These are phyloP conservation scores for Trypanosoma melophagium DNA, from an alignment of 208 protist species.

Conservation along the genomic window DNA sequence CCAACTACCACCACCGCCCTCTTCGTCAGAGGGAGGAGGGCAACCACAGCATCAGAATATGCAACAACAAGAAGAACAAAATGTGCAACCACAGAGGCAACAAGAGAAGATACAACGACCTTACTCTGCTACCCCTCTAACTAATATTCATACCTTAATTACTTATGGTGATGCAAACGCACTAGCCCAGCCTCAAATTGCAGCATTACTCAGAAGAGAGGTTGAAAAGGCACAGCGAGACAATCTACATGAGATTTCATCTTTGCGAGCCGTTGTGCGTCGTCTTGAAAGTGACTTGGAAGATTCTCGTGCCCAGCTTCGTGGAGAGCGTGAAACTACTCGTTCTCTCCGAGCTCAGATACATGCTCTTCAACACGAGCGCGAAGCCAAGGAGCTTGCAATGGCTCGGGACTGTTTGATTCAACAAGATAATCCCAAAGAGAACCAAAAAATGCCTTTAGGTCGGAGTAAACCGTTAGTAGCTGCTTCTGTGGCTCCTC, in stretches of 20 bases:
- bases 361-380: constrained; percentile 33
- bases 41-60: neutral
- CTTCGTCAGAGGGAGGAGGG: neutral
- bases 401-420: constrained; percentile 27
- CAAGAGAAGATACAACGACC: neutral
- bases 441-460: neutral
- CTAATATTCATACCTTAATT: neutral
- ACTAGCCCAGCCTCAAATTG: constrained; percentile 53
- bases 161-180: constrained; percentile 26
- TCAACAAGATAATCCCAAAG: neutral
- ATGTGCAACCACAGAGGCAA: neutral
- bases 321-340: constrained; percentile 44
- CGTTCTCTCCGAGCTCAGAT: constrained; percentile 49
- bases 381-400: constrained; percentile 35
- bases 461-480: neutral
- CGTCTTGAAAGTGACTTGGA: constrained; percentile 55
- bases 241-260: constrained; percentile 66
- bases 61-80: neutral
- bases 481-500: neutral
- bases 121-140: neutral
- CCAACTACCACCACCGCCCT: too few species aligned
- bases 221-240: constrained; percentile 58
- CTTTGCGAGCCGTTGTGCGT: constrained; percentile 39
- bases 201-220: constrained; percentile 48
- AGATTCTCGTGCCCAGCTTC: constrained; percentile 46